phyloP scores from a whole-genome alignment of 1,284 basidiomycete species.

The Mycosarcoma mackinlayi region DNA sequence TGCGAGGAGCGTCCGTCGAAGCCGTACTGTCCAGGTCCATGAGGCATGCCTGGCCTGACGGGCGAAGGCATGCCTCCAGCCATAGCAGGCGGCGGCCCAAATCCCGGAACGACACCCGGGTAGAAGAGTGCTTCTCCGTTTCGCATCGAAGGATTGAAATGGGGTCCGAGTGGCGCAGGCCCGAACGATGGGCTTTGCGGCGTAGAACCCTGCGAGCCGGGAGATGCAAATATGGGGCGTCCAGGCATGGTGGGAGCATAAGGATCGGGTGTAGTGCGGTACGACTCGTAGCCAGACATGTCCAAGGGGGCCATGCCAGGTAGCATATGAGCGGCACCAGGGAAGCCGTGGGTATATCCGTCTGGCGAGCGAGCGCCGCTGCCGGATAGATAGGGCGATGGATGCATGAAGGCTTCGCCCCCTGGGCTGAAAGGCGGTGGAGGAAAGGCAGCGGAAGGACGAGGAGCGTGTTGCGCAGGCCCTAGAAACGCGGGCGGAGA shows the following conservation, averaged over 20 bases:
- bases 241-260: constrained; percentile 53
- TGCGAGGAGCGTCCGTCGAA: constrained; percentile 28
- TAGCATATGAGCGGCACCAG: constrained; percentile 27
- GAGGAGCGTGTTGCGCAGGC: constrained; percentile 21
- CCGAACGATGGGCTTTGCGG: constrained; percentile 49
- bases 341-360: constrained; percentile 26
- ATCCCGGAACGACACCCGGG: constrained; percentile 26
- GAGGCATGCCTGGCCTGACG: constrained; percentile 24
- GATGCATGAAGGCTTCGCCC: constrained; percentile 39
- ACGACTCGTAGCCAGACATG: constrained; percentile 54
- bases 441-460: constrained; percentile 34
- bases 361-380: constrained; percentile 45
- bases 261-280: constrained; percentile 55
- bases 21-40: constrained; percentile 30
- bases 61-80: constrained; percentile 28
- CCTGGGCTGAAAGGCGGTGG: constrained; percentile 36
- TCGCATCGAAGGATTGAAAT: constrained; percentile 30
- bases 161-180: constrained; percentile 23
- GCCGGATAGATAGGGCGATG: constrained; percentile 30
- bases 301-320: constrained; percentile 45
- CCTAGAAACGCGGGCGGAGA: constrained; percentile 26
- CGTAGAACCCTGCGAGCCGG: constrained; percentile 43
- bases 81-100: constrained; percentile 20
- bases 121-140: constrained; percentile 44
- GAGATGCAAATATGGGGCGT: constrained; percentile 46